Evolutionary conservation across 78 protist genomes (phyloP), one percentile per base, ranked within the genome.

Genomic region (Tieghemostelium lacteum): DNA sequence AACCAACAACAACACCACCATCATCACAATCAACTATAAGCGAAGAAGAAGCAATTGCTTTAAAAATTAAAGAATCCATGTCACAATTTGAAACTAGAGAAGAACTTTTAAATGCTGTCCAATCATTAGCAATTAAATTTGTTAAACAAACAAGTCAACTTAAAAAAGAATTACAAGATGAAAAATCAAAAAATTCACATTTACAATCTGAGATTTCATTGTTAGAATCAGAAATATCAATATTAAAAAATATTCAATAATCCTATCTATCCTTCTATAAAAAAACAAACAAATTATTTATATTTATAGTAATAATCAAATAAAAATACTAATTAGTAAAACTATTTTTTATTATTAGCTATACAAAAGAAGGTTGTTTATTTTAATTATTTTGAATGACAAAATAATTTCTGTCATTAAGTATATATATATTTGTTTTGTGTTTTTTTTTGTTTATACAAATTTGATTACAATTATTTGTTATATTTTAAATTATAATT

Each of bases 91-190:
- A 57, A 39, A 40, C 76, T 1, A 83, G 34, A 33, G 91, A 83
- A 17, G 80, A 83, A 10, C 28, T 83, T 52, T 42, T 83, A 5
- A 74, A 83, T 20, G 91, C 91, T 10, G 28, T 83, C 2, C 63
- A 66, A 69, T 33, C 20, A 29, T 4, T 83, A 33, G 91, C 91
- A 24, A 45, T 83, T 28, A 83, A 83, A 36, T 83, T 83, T 58
- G 91, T 83, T 12, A 64, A 58, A 57, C 88, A 78, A 71, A 78
- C 69, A 4, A 20, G 52, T 14, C 3, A 42, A 20, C 45, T 83
- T 33, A 83, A 83, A 42, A 39, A 69, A 29, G 91, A 83, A 4
- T n/a, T 83, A 20, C 37, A 52, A 1, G 52, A 78, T 39, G 88
- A 78, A 34, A 54, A 45, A n/a, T n/a, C n/a, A n/a, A 45, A 10